Percentiles rank a stretch among this genome's conserved stretches.
Conservation (phyloP, 768 basidiomycete genomes). For the Polyporus arcularius region DNA sequence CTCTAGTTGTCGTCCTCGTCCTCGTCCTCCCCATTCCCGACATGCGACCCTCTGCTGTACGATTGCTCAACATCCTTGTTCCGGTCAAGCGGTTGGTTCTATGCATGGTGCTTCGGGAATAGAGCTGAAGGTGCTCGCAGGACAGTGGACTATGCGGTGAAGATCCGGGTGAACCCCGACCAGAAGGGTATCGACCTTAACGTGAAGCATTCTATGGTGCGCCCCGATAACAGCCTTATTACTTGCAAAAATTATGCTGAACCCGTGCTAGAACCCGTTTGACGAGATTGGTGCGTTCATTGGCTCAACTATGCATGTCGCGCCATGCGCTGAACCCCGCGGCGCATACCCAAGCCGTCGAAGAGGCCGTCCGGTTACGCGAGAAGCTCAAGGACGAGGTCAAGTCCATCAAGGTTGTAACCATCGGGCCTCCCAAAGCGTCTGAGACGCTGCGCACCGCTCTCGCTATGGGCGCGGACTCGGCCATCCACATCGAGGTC, state of each 20-base stretch:
- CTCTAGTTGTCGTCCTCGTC: not conserved
- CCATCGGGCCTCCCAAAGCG: slow-evolving; percentile 92
- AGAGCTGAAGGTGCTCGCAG: slow-evolving; percentile 39
- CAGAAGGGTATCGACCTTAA: slow-evolving; percentile 96
- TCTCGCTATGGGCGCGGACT: slow-evolving; percentile 97
- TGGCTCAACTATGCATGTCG: not conserved
- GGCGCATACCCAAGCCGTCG: slow-evolving; percentile 65
- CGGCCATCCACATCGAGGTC: slow-evolving; percentile 86
- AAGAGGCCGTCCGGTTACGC: slow-evolving; percentile 95
- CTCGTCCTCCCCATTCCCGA: not conserved
- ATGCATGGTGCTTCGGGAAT: not conserved
- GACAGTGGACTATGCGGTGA: slow-evolving; percentile 95
- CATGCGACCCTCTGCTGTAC: slow-evolving; percentile 76
- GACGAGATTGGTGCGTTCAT: slow-evolving; percentile 87
- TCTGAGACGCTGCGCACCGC: slow-evolving; percentile 92
- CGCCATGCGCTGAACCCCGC: not conserved
- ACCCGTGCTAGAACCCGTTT: slow-evolving; percentile 79
- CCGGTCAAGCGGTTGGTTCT: slow-evolving; percentile 81
- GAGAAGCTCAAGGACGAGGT: slow-evolving; percentile 77
- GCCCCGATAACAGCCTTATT: slow-evolving; percentile 23
- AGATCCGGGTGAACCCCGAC: slow-evolving; percentile 94
- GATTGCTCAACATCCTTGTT: slow-evolving; percentile 87
- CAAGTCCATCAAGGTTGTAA: slow-evolving; percentile 86
- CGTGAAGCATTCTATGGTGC: slow-evolving; percentile 98
- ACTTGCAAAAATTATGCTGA: not conserved